Evolutionary conservation across 805 yeast genomes (phyloP).

Genomic region (Ogataea degrootiae): DNA sequence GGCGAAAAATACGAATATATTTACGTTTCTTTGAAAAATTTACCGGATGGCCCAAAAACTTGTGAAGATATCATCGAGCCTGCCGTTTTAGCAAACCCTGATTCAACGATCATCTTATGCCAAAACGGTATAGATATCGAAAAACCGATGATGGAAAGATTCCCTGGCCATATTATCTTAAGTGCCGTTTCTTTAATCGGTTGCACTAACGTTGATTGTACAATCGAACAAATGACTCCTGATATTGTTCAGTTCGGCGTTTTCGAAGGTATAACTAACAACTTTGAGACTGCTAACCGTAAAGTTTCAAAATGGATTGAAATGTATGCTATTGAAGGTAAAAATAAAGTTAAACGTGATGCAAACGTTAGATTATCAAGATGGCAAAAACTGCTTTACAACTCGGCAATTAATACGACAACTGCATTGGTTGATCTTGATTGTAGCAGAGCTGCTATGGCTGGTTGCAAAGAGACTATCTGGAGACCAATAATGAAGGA

Average conservation of each 20-base stretch:
- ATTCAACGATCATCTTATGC: constrained; percentile 30
- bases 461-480: constrained; percentile 20
- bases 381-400: constrained; percentile 41
- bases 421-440: constrained; percentile 35
- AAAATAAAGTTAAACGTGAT: constrained; percentile 24
- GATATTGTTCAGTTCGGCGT: constrained; percentile 31
- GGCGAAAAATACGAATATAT: constrained; percentile 46
- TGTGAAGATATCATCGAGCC: constrained; percentile 39
- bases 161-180: constrained; percentile 30
- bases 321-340: constrained; percentile 24
- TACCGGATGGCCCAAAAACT: constrained; percentile 48
- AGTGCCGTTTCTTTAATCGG: constrained; percentile 35
- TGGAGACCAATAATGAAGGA: constrained; percentile 40
- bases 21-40: constrained; percentile 53
- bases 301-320: constrained; percentile 25
- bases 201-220: constrained; percentile 22
- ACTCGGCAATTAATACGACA: constrained; percentile 39
- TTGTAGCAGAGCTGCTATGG: constrained; percentile 28
- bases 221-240: constrained; percentile 27
- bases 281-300: constrained; percentile 13
- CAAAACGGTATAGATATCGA: constrained; percentile 40
- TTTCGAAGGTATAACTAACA: constrained; percentile 27
- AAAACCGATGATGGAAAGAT: constrained; percentile 28
- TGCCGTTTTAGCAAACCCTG: constrained; percentile 26
- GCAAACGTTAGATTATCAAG: constrained; percentile 31